These are phyloP conservation scores for Mycothermus thermophilus DNA, from an alignment of 495 filamentous ascomycete species.

Conservation along the genomic window DNA sequence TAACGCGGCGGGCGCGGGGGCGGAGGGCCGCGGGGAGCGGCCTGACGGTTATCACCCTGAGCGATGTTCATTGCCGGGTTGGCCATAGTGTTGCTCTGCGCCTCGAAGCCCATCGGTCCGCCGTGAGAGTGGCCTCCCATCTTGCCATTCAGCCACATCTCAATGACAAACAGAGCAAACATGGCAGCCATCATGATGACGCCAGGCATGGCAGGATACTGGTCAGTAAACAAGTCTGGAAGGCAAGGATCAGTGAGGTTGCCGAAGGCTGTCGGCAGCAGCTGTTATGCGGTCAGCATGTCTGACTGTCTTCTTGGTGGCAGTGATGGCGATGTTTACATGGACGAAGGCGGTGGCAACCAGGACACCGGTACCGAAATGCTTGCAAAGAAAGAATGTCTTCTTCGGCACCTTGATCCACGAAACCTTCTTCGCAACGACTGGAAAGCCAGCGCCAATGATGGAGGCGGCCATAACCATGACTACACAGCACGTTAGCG, in stretches of 20 bases:
- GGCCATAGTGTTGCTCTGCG: constrained; percentile 5
- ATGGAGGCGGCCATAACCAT: constrained; percentile 27
- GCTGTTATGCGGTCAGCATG: constrained; percentile 13
- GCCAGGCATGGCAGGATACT: constrained; percentile 46
- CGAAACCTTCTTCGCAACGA: constrained; percentile 39
- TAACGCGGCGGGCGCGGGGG: constrained; percentile 18
- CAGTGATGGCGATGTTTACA: constrained; percentile 30
- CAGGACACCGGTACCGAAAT: constrained; percentile 59
- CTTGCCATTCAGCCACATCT: constrained; percentile 41
- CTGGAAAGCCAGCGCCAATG: constrained; percentile 38
- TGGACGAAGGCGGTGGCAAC: constrained; percentile 58
- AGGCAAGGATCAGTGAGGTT: constrained; percentile 45
- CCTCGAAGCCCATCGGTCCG: constrained; percentile 31
- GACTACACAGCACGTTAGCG: constrained; percentile 22
- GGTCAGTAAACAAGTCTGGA: constrained; percentile 38
- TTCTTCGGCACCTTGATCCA: constrained; percentile 40
- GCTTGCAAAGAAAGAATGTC: constrained; percentile 42
- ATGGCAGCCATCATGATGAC: constrained; percentile 46
- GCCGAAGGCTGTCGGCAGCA: constrained; percentile 43
- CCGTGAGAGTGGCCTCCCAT: constrained; percentile 32
- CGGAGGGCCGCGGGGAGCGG: background rate
- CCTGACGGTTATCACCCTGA: background rate
- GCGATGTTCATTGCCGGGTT: no score
- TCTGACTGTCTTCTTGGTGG: background rate
- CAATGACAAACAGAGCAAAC: constrained; percentile 41